Conservation (phyloP, 495 filamentous ascomycete species). For the Penicillium canariense region DNA sequence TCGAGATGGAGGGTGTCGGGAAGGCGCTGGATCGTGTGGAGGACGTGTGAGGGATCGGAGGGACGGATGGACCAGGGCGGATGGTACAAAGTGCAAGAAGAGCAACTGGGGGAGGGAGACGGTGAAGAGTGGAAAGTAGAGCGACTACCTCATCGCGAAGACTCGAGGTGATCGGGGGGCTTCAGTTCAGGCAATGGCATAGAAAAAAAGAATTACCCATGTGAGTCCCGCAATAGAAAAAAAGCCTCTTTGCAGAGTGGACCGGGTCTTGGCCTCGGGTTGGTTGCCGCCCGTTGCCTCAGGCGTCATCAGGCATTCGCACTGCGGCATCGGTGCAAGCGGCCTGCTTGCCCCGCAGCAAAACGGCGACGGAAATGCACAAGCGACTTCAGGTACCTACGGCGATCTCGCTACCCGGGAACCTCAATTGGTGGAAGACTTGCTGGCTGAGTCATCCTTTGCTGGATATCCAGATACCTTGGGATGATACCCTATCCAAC, state of each 20-base stretch:
- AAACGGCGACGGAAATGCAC: slow-evolving; percentile 11
- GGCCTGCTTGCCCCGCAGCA: slow-evolving; percentile 17
- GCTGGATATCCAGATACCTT: neutral
- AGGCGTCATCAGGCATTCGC: slow-evolving; percentile 17
- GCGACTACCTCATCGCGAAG: slow-evolving; percentile 41
- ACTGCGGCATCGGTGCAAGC: slow-evolving; percentile 33
- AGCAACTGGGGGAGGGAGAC: slow-evolving; percentile 15
- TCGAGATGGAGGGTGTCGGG: slow-evolving; percentile 13
- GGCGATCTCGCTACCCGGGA: neutral
- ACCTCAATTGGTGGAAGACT: neutral
- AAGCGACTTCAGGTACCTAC: slow-evolving; percentile 12
- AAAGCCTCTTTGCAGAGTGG: slow-evolving; percentile 37
- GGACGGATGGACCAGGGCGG: slow-evolving; percentile 39
- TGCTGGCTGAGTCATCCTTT: neutral
- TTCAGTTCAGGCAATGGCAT: slow-evolving; percentile 16
- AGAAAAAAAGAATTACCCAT: slow-evolving; percentile 29
- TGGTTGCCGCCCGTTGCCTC: slow-evolving; percentile 11
- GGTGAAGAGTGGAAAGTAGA: slow-evolving; percentile 21
- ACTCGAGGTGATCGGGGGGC: slow-evolving; percentile 17
- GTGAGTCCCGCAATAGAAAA: slow-evolving; percentile 39
- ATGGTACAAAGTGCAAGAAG: slow-evolving; percentile 19
- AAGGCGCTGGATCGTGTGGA: slow-evolving; percentile 19
- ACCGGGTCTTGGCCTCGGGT: slow-evolving; percentile 25
- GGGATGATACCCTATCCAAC: too few species aligned
- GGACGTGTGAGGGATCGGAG: slow-evolving; percentile 31